phyloP scores from a whole-genome alignment of 1,139 yeast genomes.

The Insectozyma bohioensis region DNA sequence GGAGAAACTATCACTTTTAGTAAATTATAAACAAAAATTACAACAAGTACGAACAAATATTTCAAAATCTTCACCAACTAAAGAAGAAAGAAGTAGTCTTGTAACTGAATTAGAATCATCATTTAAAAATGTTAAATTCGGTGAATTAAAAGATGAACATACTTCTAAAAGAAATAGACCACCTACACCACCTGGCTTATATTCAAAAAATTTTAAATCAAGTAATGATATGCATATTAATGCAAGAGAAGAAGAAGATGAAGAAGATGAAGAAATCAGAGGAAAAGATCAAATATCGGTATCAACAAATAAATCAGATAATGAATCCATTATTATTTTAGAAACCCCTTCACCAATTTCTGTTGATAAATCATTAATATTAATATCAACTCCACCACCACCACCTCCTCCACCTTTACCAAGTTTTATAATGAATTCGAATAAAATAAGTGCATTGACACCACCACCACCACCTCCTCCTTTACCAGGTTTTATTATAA shows the following conservation, averaged over 20 bases:
- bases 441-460: constrained; percentile 18
- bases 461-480: constrained; percentile 26
- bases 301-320: too few relatives aligned
- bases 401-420: constrained; percentile 34
- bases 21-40: constrained; percentile 9
- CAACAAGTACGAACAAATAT: constrained; percentile 6
- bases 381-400: constrained; percentile 28
- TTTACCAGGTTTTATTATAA: constrained; percentile 18
- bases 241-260: constrained; percentile 1
- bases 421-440: constrained; percentile 11
- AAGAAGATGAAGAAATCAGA: constrained; percentile 1
- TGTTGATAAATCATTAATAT: too few relatives aligned
- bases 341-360: too few relatives aligned
- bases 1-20: constrained; percentile 25
- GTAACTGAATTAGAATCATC: constrained; percentile 21
- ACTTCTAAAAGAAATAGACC: constrained; percentile 14
- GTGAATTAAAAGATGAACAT: constrained; percentile 5
- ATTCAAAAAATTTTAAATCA: not conserved
- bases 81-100: too few relatives aligned
- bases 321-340: too few relatives aligned
- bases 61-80: not conserved
- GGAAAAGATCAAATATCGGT: too few relatives aligned
- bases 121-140: constrained; percentile 12
- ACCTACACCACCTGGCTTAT: constrained; percentile 22
- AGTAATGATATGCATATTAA: too few relatives aligned